Evolutionary conservation across 805 yeast species (phyloP).

Genomic region (Ogataea saltuana): DNA sequence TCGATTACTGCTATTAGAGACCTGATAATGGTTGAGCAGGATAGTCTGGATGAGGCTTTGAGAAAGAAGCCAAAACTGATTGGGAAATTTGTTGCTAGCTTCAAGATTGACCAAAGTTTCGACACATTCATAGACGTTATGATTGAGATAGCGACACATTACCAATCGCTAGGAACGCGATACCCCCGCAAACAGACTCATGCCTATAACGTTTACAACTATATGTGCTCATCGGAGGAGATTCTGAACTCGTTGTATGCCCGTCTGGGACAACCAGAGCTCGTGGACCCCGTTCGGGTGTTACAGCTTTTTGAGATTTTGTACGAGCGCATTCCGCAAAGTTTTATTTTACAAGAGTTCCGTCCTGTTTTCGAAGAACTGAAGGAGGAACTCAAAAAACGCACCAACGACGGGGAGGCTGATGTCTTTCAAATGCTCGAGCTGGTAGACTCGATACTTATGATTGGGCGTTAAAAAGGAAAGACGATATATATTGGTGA

Average conservation of each 20-base stretch:
- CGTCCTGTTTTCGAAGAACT: conserved; percentile 19
- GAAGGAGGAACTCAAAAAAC: conserved; percentile 7
- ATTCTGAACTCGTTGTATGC: conserved; percentile 17
- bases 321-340: conserved; percentile 17
- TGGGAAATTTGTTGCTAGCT: conserved; percentile 14
- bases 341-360: conserved; percentile 16
- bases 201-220: conserved; percentile 17
- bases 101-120: conserved; percentile 14
- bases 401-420: background rate
- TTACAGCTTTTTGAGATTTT: conserved; percentile 14
- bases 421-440: conserved; percentile 1
- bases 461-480: background rate
- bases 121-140: conserved; percentile 15
- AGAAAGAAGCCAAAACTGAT: conserved; percentile 16
- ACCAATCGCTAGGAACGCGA: conserved; percentile 5
- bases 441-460: conserved; percentile 5
- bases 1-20: conserved; percentile 14
- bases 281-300: conserved; percentile 17
- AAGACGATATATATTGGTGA: conserved; percentile 6
- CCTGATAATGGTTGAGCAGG: conserved; percentile 14
- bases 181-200: conserved; percentile 10
- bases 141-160: conserved; percentile 10
- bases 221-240: conserved; percentile 22
- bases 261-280: conserved; percentile 14
- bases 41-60: conserved; percentile 19